Conservation (phyloP, 2,329 filamentous ascomycete species). For the Alternaria longipes region DNA sequence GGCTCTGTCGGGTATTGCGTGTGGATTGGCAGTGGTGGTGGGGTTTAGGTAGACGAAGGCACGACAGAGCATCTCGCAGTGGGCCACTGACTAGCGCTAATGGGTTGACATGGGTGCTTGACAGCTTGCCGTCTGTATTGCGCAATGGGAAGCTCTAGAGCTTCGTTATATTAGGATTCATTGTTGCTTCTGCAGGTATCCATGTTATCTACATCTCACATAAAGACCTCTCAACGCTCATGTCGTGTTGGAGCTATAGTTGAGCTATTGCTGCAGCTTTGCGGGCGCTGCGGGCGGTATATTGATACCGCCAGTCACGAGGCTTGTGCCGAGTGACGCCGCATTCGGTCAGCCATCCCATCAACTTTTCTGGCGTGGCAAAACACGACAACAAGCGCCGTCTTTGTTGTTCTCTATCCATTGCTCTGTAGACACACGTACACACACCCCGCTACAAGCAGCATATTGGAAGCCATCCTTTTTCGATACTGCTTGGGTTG, state of each 20-base stretch:
- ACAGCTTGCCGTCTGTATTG: background rate
- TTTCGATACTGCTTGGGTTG: background rate
- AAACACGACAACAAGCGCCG: conserved; percentile 13
- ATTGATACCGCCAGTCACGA: conserved; percentile 14
- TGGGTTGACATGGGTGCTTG: background rate
- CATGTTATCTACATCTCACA: background rate
- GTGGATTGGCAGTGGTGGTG: conserved; percentile 6
- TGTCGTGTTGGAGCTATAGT: background rate
- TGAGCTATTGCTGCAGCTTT: conserved; percentile 14
- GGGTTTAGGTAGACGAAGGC: conserved; percentile 18
- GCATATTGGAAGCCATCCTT: background rate
- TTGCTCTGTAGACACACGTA: background rate
- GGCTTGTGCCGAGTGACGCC: too few relatives aligned
- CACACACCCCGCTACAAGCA: background rate
- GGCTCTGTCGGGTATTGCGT: conserved; percentile 1
- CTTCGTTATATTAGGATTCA: background rate
- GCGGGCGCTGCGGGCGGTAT: conserved; percentile 7
- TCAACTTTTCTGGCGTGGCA: conserved; percentile 15
- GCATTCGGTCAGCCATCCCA: conserved; percentile 13
- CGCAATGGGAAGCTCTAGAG: background rate
- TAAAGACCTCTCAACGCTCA: background rate
- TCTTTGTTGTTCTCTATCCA: background rate
- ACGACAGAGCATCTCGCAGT: conserved; percentile 12
- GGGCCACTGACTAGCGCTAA: conserved; percentile 10
- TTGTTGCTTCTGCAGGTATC: background rate